phyloP scores from a whole-genome alignment of 495 filamentous ascomycete species.

The Lasiosphaeria miniovina region DNA sequence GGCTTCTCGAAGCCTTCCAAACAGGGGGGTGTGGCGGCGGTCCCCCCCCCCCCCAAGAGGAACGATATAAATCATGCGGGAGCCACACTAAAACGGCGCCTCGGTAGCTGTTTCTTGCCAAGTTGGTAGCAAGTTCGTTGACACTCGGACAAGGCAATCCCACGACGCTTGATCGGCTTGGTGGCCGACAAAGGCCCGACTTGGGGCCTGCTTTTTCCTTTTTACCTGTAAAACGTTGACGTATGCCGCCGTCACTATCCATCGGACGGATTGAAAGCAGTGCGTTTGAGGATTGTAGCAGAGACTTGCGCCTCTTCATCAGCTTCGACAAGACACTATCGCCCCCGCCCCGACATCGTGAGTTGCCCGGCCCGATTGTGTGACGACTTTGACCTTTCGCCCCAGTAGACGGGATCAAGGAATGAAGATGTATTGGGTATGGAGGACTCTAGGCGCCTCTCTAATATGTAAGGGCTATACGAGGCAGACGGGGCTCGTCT shows the following conservation, averaged over 20 bases:
- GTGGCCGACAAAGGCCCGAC: neutral
- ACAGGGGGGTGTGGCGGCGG: slow-evolving; percentile 1
- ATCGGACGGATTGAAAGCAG: neutral
- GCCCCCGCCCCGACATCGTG: neutral
- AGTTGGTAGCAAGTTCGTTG: neutral
- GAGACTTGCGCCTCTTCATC: neutral
- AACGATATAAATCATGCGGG: neutral
- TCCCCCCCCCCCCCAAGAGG: neutral
- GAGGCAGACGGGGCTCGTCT: neutral
- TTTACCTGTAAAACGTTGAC: neutral
- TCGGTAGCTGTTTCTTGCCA: neutral
- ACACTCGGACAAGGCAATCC: neutral
- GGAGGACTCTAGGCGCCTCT: neutral
- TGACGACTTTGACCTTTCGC: neutral
- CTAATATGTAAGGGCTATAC: neutral
- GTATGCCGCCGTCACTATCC: neutral
- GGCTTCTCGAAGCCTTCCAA: slow-evolving; percentile 10
- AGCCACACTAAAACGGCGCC: neutral
- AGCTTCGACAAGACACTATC: neutral
- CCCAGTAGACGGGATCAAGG: neutral
- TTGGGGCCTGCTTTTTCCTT: neutral
- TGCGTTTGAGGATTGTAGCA: neutral
- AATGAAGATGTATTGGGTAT: neutral
- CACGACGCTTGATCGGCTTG: neutral
- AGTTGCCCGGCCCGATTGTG: neutral